Conservation (phyloP, 129 eudicot genomes). For the Centaurea solstitialis region DNA sequence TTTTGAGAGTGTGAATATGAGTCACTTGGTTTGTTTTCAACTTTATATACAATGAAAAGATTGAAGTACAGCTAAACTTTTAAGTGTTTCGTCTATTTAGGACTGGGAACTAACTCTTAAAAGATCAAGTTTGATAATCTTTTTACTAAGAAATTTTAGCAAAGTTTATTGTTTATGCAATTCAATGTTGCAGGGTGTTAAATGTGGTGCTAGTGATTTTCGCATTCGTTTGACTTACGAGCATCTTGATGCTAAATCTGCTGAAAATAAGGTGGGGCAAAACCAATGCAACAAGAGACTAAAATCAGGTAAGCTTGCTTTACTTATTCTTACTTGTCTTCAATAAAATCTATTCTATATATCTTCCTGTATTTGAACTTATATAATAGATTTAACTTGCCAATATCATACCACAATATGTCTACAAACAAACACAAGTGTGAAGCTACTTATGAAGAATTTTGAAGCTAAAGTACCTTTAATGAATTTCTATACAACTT, state of each 20-base stretch:
- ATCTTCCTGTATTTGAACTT: not conserved
- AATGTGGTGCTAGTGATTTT: slow-evolving; percentile 58
- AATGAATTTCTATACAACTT: too few species aligned
- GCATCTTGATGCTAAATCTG: slow-evolving; percentile 35
- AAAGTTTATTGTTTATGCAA: slow-evolving; percentile 23
- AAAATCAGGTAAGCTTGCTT: slow-evolving; percentile 63
- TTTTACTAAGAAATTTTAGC: not conserved
- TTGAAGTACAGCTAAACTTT: not conserved
- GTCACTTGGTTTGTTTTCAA: not conserved
- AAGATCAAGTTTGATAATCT: slow-evolving; percentile 7
- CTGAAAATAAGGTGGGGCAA: slow-evolving; percentile 30
- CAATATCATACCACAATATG: not conserved
- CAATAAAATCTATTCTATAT: not conserved
- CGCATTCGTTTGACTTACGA: slow-evolving; percentile 76
- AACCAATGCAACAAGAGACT: slow-evolving; percentile 68
- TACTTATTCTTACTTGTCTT: not conserved
- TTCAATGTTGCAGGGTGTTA: slow-evolving; percentile 62
- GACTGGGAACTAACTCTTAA: not conserved
- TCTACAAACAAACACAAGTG: not conserved
- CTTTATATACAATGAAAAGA: not conserved
- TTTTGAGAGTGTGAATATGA: slow-evolving; percentile 3
- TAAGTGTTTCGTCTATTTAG: not conserved
- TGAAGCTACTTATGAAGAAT: not conserved
- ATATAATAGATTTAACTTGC: not conserved
- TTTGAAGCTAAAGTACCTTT: not conserved